Evolutionary conservation across 2,329 filamentous ascomycete genomes (phyloP), one percentile per base, ranked within the genome.

Genomic region (Colletotrichum camelliae): DNA sequence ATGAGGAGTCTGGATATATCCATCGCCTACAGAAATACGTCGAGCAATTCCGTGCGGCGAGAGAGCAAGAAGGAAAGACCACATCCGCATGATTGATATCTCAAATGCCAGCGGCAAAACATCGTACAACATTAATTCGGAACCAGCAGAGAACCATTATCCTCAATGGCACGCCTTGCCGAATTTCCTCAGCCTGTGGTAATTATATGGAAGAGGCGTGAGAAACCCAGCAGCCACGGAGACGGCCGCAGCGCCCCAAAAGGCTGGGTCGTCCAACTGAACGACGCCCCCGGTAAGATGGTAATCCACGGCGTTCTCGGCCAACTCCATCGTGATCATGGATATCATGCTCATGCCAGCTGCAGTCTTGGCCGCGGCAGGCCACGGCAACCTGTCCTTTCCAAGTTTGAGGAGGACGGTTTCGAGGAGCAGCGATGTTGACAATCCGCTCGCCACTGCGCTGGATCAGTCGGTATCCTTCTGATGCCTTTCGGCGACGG

Each of bases 311-410:
- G 83, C 75, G 76, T 91, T 91, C 78, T 91, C 87, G 0, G 87
- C 89, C 4, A 84, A 76, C 79, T 91, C 90, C 90, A 92, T 92
- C 0, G 89, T 88, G 3, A 91, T 12, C 90, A 91, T 91, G 0
- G 89, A 91, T 12, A 91, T 87, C 64, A 91, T 81, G 73, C 90
- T 91, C 90, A 91, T 92, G 1, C 90, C 90, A 27, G 87, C 86
- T 0, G 90, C 90, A 0, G 90, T 91, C 60, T 84, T 87, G 4
- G 83, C 85, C 0, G 90, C 90, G 1, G 78, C 79, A 0, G 79
- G 72, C 89, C 88, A 91, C 0, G 87, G 77, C 0, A 91, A 81
- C 9, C 81, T 79, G 69, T 91, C 90, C 2, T 83, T 84, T 1
- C 89, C 90, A 1, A 84, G 78, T 1, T 85, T 85, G 2, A 91